Conservation (phyloP, 768 basidiomycete genomes). For the Gymnopilus junonius region DNA sequence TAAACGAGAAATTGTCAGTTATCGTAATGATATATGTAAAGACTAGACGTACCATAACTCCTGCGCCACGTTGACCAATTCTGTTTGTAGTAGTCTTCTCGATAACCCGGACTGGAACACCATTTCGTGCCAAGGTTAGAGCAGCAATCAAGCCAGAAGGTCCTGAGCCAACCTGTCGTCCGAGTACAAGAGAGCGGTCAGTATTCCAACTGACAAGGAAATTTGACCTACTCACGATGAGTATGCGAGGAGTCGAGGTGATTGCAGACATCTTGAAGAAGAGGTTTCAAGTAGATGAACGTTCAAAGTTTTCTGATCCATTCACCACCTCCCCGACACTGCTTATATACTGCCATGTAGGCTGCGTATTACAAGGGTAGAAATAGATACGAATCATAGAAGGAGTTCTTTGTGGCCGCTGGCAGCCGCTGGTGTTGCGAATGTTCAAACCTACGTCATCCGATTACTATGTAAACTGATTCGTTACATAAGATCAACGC, state of each 20-base stretch:
- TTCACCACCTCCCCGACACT: neutral
- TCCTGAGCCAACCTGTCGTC: slow-evolving; percentile 45
- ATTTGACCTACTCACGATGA: neutral
- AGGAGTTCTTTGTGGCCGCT: no score
- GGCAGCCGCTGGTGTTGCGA: no score
- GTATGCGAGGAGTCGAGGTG: neutral
- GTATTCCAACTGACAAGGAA: neutral
- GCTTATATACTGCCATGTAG: neutral
- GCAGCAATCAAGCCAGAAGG: slow-evolving; percentile 48
- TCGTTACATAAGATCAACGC: no score
- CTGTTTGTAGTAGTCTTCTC: slow-evolving; percentile 42
- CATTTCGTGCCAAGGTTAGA: slow-evolving; percentile 43
- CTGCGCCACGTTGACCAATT: slow-evolving; percentile 41
- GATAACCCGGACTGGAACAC: slow-evolving; percentile 54
- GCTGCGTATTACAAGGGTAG: no score
- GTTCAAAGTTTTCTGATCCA: neutral
- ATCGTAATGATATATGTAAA: neutral
- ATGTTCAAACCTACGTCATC: no score
- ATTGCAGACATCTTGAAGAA: neutral
- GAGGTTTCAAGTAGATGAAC: neutral
- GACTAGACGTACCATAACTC: slow-evolving; percentile 21
- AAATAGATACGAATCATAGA: no score
- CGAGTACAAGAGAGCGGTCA: neutral
- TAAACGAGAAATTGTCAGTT: neutral
- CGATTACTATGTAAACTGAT: no score